Conservation (phyloP, 768 basidiomycete genomes). For the Gloeopeniophorella convolvens region DNA sequence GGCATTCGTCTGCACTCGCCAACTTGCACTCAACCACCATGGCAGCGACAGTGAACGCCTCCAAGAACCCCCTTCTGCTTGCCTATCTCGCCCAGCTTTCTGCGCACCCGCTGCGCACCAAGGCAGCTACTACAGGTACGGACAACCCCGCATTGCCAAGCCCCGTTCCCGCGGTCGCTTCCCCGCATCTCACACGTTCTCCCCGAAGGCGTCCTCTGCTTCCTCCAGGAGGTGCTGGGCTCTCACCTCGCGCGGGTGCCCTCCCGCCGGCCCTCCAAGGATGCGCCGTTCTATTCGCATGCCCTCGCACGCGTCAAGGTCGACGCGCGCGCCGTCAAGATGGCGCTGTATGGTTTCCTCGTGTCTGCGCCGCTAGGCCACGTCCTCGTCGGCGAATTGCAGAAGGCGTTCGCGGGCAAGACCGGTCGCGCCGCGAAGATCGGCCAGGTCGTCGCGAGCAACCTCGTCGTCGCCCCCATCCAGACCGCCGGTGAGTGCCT, state of each 20-base stretch:
- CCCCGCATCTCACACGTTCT: not conserved
- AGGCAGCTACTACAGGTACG: conserved; percentile 67
- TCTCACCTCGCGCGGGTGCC: conserved; percentile 63
- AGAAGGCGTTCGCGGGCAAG: conserved; percentile 72
- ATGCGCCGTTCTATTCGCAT: conserved; percentile 48
- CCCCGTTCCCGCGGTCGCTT: conserved; percentile 1
- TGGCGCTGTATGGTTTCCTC: conserved; percentile 77
- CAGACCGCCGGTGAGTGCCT: conserved; percentile 52
- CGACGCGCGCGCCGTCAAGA: conserved; percentile 69
- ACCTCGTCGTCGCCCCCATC: conserved; percentile 70
- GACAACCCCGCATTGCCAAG: not conserved
- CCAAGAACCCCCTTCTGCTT: conserved; percentile 46
- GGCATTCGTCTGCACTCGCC: not conserved
- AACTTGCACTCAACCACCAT: conserved; percentile 13
- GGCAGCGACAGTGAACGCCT: conserved; percentile 20
- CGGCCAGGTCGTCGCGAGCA: conserved; percentile 69
- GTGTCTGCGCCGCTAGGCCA: conserved; percentile 81
- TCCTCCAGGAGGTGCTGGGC: conserved; percentile 76
- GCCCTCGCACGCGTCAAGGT: conserved; percentile 52
- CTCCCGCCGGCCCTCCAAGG: conserved; percentile 40
- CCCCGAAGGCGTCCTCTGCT: conserved; percentile 31
- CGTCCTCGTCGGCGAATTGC: conserved; percentile 61
- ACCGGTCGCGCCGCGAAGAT: conserved; percentile 57
- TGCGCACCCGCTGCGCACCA: conserved; percentile 69
- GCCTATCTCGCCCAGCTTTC: conserved; percentile 66